Conservation (phyloP, 2,329 filamentous ascomycete species). For the Paecilomyces fulvus region DNA sequence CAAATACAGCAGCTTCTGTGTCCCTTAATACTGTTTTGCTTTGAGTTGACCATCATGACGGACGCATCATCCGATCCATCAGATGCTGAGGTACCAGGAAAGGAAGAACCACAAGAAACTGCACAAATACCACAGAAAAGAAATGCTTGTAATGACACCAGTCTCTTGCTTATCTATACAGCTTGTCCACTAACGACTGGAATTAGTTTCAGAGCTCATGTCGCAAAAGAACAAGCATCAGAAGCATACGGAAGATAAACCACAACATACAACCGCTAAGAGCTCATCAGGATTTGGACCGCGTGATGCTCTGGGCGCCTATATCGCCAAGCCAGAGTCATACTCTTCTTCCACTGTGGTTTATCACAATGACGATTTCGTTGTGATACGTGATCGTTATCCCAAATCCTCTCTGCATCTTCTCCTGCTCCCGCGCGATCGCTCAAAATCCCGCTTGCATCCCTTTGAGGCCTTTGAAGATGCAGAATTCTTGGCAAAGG, state of each 20-base stretch:
- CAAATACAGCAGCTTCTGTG: neutral
- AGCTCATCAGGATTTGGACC: slow-evolving; percentile 32
- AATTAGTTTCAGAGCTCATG: slow-evolving; percentile 48
- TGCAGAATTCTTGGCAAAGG: slow-evolving; percentile 55
- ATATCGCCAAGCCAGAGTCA: slow-evolving; percentile 55
- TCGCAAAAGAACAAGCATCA: slow-evolving; percentile 39
- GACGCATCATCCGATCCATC: slow-evolving; percentile 8
- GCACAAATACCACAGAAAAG: slow-evolving; percentile 19
- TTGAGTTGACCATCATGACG: slow-evolving; percentile 9
- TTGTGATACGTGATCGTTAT: slow-evolving; percentile 72
- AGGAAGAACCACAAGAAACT: slow-evolving; percentile 1
- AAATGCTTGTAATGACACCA: slow-evolving; percentile 25
- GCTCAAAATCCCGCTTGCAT: slow-evolving; percentile 52
- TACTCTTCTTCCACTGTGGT: slow-evolving; percentile 55
- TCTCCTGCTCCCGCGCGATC: slow-evolving; percentile 73
- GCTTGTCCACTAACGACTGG: neutral
- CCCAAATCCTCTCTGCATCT: slow-evolving; percentile 81
- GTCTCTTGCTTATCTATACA: neutral
- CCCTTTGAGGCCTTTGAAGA: slow-evolving; percentile 73
- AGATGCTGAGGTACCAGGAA: slow-evolving; percentile 6
- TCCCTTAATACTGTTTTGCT: neutral
- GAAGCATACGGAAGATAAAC: slow-evolving; percentile 13
- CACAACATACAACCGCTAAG: slow-evolving; percentile 9
- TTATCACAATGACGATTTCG: slow-evolving; percentile 59
- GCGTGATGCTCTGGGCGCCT: slow-evolving; percentile 57